phyloP scores from a whole-genome alignment of 305 asterid species.

The Fraxinus dipetala region DNA sequence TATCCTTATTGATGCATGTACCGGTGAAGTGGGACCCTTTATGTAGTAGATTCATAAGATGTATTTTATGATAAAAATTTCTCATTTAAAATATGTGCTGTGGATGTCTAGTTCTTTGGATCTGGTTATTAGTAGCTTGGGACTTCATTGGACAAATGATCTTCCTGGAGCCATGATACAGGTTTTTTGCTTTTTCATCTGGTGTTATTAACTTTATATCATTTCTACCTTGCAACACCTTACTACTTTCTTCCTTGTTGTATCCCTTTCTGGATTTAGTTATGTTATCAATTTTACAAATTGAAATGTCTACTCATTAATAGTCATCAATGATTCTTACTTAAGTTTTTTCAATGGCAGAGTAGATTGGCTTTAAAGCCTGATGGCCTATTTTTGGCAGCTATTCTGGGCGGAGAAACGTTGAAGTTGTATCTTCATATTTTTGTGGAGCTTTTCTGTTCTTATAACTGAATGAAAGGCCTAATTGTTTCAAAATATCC shows the following conservation, averaged over 20 bases:
- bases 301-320: not conserved
- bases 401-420: constrained; percentile 96
- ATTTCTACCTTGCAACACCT: not conserved
- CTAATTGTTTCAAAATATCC: not conserved
- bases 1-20: constrained; percentile 14
- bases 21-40: constrained; percentile 9
- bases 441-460: constrained; percentile 17
- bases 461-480: constrained; percentile 17
- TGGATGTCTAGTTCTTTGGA: constrained; percentile 66
- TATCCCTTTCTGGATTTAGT: not conserved
- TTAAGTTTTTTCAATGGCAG: constrained; percentile 41
- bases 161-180: constrained; percentile 99
- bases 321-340: constrained; percentile 6
- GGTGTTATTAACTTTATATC: not conserved
- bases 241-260: not conserved
- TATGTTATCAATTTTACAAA: not conserved
- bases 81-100: constrained; percentile 4
- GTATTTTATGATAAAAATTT: constrained; percentile 1
- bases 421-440: constrained; percentile 47
- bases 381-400: constrained; percentile 88
- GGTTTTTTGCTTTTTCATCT: constrained; percentile 42
- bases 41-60: constrained; percentile 4
- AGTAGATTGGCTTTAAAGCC: constrained; percentile 88
- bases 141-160: constrained; percentile 98
- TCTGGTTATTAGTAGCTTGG: constrained; percentile 82